Conservation (phyloP, 1,139 yeast species). For the Sugiyamaella castrensis region DNA sequence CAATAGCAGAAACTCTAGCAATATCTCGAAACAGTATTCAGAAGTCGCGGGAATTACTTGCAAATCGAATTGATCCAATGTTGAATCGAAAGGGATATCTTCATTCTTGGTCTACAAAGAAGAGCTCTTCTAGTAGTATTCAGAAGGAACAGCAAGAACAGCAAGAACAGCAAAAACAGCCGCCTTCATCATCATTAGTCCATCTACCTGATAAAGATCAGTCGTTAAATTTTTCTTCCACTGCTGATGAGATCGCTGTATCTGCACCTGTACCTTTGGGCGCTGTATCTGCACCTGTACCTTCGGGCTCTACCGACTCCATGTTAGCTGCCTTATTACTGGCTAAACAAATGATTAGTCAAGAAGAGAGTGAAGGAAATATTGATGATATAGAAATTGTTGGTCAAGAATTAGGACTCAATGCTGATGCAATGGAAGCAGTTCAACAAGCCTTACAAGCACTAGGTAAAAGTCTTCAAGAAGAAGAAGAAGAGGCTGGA, state of each 20-base stretch:
- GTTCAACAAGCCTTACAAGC: constrained; percentile 38
- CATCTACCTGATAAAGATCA: constrained; percentile 6
- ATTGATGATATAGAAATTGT: too few relatives aligned
- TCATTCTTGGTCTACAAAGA: constrained; percentile 22
- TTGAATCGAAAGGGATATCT: constrained; percentile 22
- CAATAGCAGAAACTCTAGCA: constrained; percentile 67
- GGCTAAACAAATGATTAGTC: constrained; percentile 43
- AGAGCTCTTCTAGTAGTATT: constrained; percentile 4
- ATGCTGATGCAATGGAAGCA: constrained; percentile 39
- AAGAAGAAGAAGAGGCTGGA: constrained; percentile 10
- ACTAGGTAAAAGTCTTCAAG: constrained; percentile 27
- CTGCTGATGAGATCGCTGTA: too few relatives aligned
- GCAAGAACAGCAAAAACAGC: constrained; percentile 4
- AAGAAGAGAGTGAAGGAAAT: constrained; percentile 13
- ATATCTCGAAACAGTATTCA: constrained; percentile 46
- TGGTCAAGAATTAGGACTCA: constrained; percentile 26
- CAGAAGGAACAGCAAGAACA: constrained; percentile 11
- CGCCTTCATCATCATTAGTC: not conserved
- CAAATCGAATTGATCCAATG: constrained; percentile 30
- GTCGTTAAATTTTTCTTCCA: not conserved
- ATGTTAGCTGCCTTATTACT: constrained; percentile 40
- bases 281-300: not conserved
- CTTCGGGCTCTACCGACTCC: constrained; percentile 15
- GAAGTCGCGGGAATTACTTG: constrained; percentile 17
- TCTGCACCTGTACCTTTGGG: too few relatives aligned